Evolutionary conservation across 768 basidiomycete species (phyloP), one percentile per base, ranked within the genome.

Genomic region (Mycena indigotica): DNA sequence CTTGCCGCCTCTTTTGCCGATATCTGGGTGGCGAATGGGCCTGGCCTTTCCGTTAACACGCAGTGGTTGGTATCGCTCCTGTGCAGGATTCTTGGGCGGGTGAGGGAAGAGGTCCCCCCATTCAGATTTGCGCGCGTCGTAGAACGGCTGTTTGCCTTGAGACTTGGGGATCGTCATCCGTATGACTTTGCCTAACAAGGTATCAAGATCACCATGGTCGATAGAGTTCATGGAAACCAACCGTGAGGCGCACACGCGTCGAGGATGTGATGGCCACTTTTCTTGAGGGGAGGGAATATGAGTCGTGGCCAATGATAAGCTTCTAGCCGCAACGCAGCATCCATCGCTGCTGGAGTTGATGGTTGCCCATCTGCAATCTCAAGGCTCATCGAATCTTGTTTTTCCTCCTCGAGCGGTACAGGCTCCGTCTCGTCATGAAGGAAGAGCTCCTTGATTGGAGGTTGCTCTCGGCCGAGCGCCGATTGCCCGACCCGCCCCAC

Each of bases 21-120:
- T 83, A 55, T 86, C 84, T 28, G 72, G 69, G 23, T 83, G 81
- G 52, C 69, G 73, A 3, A 66, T 61, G 2, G 67, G 59, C 21
- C 58, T 68, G 53, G 68, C 72, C 49, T 67, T 58, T 40, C 70
- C 69, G 49, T 69, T 72, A 5, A 63, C 57, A 59, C 65, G 70
- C 55, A 66, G 68, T 41, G 76, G 73, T 64, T 81, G 77, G 66
- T 77, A 74, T 3, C 88, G 85, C 60, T 86, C 83, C 55, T 90
- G 84, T 0, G 89, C 85, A 5, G 77, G 67, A 67, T 90, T 92
- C 72, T 94, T 95, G 4, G 94, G 85, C 17, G 78, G 73, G 67
- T 98, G 95, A 21, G 97, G 97, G 73, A 98, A 98, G 23, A 93
- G 78, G 69, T 98, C 97, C 19, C 97, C 97, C 95, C 96, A 98